Conservation (phyloP, 805 yeast species). For the Suhomyces xylopsoci region DNA sequence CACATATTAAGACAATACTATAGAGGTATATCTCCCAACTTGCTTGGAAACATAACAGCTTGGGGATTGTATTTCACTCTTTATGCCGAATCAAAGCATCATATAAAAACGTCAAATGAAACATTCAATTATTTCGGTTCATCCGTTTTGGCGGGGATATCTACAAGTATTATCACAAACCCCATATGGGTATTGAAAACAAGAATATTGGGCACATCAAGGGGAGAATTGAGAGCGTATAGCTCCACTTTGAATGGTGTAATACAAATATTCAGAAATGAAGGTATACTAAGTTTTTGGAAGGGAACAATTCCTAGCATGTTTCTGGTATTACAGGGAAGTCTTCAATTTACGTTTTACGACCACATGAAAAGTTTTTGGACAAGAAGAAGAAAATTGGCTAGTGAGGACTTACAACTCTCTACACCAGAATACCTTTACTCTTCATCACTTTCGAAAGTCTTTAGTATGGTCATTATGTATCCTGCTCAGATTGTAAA, state of each 20-base stretch:
- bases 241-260: slow-evolving; percentile 57
- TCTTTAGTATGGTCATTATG: slow-evolving; percentile 60
- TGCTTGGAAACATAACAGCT: slow-evolving; percentile 79
- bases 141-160: slow-evolving; percentile 59
- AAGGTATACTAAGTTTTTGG: slow-evolving; percentile 66
- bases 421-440: slow-evolving; percentile 57
- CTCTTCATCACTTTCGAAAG: slow-evolving; percentile 67
- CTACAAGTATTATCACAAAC: slow-evolving; percentile 76
- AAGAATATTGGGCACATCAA: slow-evolving; percentile 64
- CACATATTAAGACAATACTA: slow-evolving; percentile 37
- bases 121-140: slow-evolving; percentile 33
- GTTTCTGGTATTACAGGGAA: slow-evolving; percentile 84
- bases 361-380: slow-evolving; percentile 61
- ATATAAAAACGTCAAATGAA: slow-evolving; percentile 12
- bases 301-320: slow-evolving; percentile 72
- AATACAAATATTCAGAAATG: slow-evolving; percentile 42
- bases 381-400: slow-evolving; percentile 8
- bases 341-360: slow-evolving; percentile 81
- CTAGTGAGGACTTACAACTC: slow-evolving; percentile 19
- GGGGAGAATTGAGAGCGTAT: slow-evolving; percentile 50
- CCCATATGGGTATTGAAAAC: slow-evolving; percentile 97
- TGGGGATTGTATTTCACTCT: slow-evolving; percentile 88
- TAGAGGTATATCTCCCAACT: slow-evolving; percentile 76
- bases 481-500: slow-evolving; percentile 85
- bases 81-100: slow-evolving; percentile 58